phyloP scores from a whole-genome alignment of 495 filamentous ascomycete genomes.

The Neurospora sp. region DNA sequence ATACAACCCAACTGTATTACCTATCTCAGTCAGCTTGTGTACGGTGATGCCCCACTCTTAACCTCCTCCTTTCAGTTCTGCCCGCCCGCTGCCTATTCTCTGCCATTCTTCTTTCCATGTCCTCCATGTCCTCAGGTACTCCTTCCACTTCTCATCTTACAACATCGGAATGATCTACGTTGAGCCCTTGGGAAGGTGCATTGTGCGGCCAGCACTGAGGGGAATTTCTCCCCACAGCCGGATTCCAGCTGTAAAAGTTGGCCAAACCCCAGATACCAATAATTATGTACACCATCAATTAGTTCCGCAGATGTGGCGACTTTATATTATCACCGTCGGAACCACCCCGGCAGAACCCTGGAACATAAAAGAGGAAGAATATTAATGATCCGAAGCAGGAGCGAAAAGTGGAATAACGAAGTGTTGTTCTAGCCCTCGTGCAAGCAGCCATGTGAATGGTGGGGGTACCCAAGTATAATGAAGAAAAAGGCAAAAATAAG shows the following conservation, averaged over 20 bases:
- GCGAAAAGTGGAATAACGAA: background rate
- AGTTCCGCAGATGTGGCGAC: background rate
- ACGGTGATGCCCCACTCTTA: background rate
- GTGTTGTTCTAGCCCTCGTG: background rate
- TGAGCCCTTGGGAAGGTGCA: background rate
- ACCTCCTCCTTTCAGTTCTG: background rate
- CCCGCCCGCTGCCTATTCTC: background rate
- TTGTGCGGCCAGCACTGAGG: background rate
- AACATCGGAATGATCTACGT: background rate
- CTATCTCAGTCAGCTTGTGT: too few relatives aligned
- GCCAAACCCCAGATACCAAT: background rate
- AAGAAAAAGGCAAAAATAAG: background rate
- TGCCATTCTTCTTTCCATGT: background rate
- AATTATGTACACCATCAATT: background rate
- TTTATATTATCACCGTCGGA: background rate
- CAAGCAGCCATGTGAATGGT: too few relatives aligned
- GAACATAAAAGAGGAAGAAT: too few relatives aligned
- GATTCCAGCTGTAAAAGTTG: conserved; percentile 31
- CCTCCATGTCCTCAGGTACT: background rate
- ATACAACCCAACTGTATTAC: background rate
- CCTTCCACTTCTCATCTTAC: background rate
- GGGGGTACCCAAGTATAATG: background rate
- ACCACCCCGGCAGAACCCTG: background rate
- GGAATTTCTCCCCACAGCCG: conserved; percentile 20
- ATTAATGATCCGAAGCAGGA: background rate